phyloP scores from a whole-genome alignment of 305 asterid genomes.

The Ilex paraguariensis region DNA sequence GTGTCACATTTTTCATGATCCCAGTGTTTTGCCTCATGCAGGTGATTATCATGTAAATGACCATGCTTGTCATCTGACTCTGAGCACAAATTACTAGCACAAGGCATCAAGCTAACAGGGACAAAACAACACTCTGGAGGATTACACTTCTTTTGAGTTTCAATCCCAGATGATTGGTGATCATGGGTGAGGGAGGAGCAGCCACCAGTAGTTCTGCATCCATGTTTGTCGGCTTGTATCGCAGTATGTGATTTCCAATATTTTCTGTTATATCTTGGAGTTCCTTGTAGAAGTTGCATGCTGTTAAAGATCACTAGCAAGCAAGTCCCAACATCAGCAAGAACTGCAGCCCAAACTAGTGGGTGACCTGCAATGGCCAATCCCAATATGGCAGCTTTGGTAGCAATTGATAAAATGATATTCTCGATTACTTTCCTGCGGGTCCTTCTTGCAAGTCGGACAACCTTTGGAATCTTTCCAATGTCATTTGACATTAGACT shows the following conservation, averaged over 20 bases:
- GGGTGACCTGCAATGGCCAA: slow-evolving; percentile 87
- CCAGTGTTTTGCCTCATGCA: background rate
- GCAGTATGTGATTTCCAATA: slow-evolving; percentile 11
- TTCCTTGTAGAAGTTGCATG: slow-evolving; percentile 55
- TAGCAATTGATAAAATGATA: slow-evolving; percentile 40
- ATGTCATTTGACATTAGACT: slow-evolving; percentile 84
- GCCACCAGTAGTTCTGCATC: background rate
- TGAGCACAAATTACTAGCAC: slow-evolving; percentile 10
- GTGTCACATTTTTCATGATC: background rate
- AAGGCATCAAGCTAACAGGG: background rate
- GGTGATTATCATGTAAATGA: slow-evolving; percentile 11
- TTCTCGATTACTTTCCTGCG: slow-evolving; percentile 59
- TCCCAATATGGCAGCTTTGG: slow-evolving; percentile 59
- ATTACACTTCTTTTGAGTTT: slow-evolving; percentile 15
- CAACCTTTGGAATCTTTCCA: slow-evolving; percentile 51
- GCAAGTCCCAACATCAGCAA: slow-evolving; percentile 76
- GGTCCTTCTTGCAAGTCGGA: slow-evolving; percentile 43
- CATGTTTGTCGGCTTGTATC: slow-evolving; percentile 13
- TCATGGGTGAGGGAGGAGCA: slow-evolving; percentile 12
- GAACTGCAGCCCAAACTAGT: slow-evolving; percentile 86
- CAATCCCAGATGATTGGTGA: slow-evolving; percentile 20
- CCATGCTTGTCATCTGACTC: slow-evolving; percentile 8
- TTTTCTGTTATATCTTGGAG: slow-evolving; percentile 6
- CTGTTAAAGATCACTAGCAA: slow-evolving; percentile 76
- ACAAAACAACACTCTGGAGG: slow-evolving; percentile 3